Evolutionary conservation across 2,329 filamentous ascomycete species (phyloP), one percentile per base, ranked within the genome.

Genomic region (Xylariaceae sp.): DNA sequence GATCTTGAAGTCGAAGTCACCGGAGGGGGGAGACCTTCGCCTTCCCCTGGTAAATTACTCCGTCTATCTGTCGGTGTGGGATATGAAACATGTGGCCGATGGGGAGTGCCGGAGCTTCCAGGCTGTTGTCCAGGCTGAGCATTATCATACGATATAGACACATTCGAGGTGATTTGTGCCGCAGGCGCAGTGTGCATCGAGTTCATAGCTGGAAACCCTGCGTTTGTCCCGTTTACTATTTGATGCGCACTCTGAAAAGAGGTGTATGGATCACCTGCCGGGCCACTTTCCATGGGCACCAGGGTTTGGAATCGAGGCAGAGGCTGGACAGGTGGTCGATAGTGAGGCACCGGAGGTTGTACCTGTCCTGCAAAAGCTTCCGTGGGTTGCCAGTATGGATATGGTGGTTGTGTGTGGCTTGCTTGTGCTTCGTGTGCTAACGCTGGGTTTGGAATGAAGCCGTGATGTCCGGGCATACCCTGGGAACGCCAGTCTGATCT

Each of bases 111-210:
- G n/a, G 39, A 32, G 15, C 39, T 31, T 19, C 28, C 38, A 19
- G 43, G 17, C 19, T 44, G 47, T 18, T 48, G 50, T 19, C 24
- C 34, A 16, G 45, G 37, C 17, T 41, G 47, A n/a, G 41, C 31
- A 22, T 37, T 37, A 19, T 37, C 35, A 7, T 43, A 32, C 4
- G 42, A 11, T 9, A 44, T 44, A 34, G 47, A 34, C 13, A 33
- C 19, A 26, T 41, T 32, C 35, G 45, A 46, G 28, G 42, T 15
- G n/a, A 35, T 41, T 22, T 47, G 45, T 29, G 18, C 32, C 17
- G 45, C 16, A 9, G 40, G 31, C 15, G 19, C 30, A 24, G 37
- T 26, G 29, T 42, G 32, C 19, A 49, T 37, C 8, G 48, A 38
- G 33, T 44, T 47, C 18, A 47, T 34, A 17, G 42, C 44, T 9